Percentiles rank a stretch among this genome's conserved stretches.
phyloP scores from a whole-genome alignment of 2,329 filamentous ascomycete species.

The Raffaelea deltoideospora region DNA sequence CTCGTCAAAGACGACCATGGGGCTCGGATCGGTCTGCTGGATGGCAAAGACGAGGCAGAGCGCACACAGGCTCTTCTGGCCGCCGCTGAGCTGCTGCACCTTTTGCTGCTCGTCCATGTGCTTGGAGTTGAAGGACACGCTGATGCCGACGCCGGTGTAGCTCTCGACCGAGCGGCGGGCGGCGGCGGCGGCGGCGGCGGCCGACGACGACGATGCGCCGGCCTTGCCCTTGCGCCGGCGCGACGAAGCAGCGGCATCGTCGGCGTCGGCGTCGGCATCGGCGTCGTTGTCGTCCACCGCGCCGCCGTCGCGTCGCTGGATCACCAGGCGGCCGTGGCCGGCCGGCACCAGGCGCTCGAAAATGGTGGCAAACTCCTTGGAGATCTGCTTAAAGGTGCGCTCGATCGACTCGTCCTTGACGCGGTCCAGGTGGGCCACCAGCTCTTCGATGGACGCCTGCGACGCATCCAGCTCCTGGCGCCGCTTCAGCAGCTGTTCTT shows the following conservation, averaged over 20 bases:
- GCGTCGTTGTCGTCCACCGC: conserved; percentile 53
- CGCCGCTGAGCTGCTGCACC: conserved; percentile 92
- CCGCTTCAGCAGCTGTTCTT: conserved; percentile 72
- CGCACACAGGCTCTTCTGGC: conserved; percentile 95
- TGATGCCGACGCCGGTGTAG: conserved; percentile 91
- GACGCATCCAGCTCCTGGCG: conserved; percentile 77
- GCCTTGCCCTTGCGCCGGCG: conserved; percentile 16
- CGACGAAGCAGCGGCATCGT: conserved; percentile 45
- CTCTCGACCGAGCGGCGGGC: conserved; percentile 64
- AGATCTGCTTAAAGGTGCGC: conserved; percentile 96
- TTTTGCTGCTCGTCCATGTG: conserved; percentile 89
- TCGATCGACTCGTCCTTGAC: conserved; percentile 97
- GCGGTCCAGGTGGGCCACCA: conserved; percentile 84
- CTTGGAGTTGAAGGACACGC: conserved; percentile 96
- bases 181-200: conserved; percentile 25
- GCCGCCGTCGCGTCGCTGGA: conserved; percentile 78
- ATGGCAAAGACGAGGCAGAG: conserved; percentile 99
- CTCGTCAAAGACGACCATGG: conserved; percentile 98
- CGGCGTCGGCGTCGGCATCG: conserved; percentile 52
- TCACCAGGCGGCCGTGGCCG: conserved; percentile 79
- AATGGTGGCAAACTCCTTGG: conserved; percentile 78
- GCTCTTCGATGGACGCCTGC: conserved; percentile 75
- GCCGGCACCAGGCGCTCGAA: conserved; percentile 93
- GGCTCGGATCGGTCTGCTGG: conserved; percentile 89
- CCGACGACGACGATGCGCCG: background rate